Conservation (phyloP, 140 eudicot species). For the Oenanthe javanica region DNA sequence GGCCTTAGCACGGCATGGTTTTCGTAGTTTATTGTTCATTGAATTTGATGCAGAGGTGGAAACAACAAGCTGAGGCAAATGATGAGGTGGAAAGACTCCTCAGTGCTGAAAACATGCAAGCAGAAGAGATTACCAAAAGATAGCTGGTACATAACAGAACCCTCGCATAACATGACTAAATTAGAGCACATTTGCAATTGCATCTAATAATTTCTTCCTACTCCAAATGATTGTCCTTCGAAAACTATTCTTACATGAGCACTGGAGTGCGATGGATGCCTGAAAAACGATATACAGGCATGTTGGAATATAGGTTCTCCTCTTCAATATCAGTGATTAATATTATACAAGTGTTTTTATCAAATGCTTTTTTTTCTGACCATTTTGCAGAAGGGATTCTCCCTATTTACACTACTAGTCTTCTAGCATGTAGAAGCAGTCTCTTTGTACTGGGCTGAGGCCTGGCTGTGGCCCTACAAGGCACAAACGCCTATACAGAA, state of each 20-base stretch:
- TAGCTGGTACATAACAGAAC: slow-evolving; percentile 11
- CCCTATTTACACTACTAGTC: no score
- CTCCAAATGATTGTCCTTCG: not conserved
- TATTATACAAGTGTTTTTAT: no score
- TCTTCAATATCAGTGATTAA: no score
- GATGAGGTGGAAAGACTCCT: slow-evolving; percentile 96
- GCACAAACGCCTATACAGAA: not conserved
- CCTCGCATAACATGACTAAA: not conserved
- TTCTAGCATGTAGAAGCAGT: no score
- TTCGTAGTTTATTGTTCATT: no score
- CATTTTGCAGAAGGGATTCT: no score
- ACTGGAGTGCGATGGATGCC: not conserved
- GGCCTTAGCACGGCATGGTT: not conserved
- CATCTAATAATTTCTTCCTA: not conserved
- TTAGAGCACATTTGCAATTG: not conserved
- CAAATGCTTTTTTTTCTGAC: no score
- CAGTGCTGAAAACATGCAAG: slow-evolving; percentile 37
- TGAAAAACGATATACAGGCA: no score
- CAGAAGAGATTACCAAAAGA: slow-evolving; percentile 40
- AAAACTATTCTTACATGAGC: not conserved
- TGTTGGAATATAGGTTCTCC: no score
- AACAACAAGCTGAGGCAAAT: slow-evolving; percentile 86
- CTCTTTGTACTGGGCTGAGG: no score
- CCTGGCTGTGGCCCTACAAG: no score
- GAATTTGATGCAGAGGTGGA: slow-evolving; percentile 65